These are phyloP conservation scores for Leucaena leucocephala DNA, from an alignment of 306 rosid species.

Conservation along the genomic window DNA sequence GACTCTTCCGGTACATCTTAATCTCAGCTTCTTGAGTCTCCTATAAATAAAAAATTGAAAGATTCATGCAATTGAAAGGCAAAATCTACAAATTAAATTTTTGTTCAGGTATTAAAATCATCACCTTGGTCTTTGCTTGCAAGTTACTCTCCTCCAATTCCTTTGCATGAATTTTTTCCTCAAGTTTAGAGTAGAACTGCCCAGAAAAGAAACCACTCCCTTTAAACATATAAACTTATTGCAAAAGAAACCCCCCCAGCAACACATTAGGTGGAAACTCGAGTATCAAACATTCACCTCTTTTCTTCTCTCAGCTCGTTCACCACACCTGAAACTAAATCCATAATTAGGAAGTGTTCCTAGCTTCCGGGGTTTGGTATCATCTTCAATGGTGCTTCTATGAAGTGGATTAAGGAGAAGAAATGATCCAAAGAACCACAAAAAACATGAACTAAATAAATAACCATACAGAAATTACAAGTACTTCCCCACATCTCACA, in stretches of 20 bases:
- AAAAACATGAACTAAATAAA: slow-evolving; percentile 7
- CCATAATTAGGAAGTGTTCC: slow-evolving; percentile 86
- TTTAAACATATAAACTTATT: background rate
- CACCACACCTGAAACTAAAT: slow-evolving; percentile 92
- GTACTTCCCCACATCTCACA: slow-evolving; percentile 22
- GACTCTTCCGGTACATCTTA: slow-evolving; percentile 65
- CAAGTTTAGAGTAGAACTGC: slow-evolving; percentile 94
- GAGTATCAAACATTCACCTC: slow-evolving; percentile 63
- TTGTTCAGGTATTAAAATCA: slow-evolving; percentile 35
- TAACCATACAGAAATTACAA: slow-evolving; percentile 17
- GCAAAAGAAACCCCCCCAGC: slow-evolving; percentile 29
- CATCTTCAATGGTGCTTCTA: slow-evolving; percentile 71
- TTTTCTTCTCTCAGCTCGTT: slow-evolving; percentile 89
- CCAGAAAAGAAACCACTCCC: slow-evolving; percentile 35
- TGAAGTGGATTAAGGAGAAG: slow-evolving; percentile 47
- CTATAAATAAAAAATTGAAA: slow-evolving; percentile 46
- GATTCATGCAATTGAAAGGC: slow-evolving; percentile 26
- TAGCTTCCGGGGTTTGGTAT: slow-evolving; percentile 54
- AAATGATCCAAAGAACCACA: background rate
- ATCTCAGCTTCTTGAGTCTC: slow-evolving; percentile 89
- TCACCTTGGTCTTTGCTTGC: slow-evolving; percentile 95
- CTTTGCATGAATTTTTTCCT: slow-evolving; percentile 96
- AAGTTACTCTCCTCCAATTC: slow-evolving; percentile 81
- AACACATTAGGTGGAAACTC: slow-evolving; percentile 26
- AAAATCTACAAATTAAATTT: slow-evolving; percentile 13